Base-by-base conservation (phyloP, 352 stramenopile species). In the Globisporangium spinosum region DNA sequence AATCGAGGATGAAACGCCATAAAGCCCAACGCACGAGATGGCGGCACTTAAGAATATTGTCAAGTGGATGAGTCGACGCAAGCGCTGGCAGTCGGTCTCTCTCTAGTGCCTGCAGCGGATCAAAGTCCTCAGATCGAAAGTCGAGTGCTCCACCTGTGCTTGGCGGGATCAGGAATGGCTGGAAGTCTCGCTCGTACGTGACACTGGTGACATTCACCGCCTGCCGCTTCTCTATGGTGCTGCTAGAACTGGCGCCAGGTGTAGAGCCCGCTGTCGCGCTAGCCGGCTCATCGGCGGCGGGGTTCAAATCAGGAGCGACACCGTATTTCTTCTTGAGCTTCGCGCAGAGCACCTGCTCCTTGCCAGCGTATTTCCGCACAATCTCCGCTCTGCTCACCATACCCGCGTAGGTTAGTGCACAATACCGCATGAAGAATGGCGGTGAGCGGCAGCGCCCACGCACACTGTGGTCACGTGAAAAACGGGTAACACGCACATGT, bases 31-130 rank as follows among this genome's bases (percentile, higher is more conserved):
- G 12, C 73, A 92, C 82, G 67, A 96, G 67, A 53, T 83, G 67
- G 8, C 89, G 77, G 70, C 88, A 97, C 63, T 97, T 95, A 66
- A 89, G 83, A 45, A 97, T 87, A 65, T 97, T 97, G 69, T 98
- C 90, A 45, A 98, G 75, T 54, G 85, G 82, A 68, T 56, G 70
- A 63, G 51, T 57, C 69, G 2, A n/a, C n/a, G 79, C 62, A 32
- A 75, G 79, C 22, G 80, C 58, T 32, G 20, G 20, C 8, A 68
- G 5, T 3, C 2, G 13, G 10, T 57, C 55, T 13, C 57, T 55
- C 0, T 60, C 32, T n/a, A 95, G 76, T n/a, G 80, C 83, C 53
- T 73, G 68, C 0, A 84, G 59, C 45, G 83, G 73, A 55, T 93
- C 75, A 62, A 95, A 95, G 8, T 72, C 60, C 3, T 64, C 1